These are phyloP conservation scores for Fusarium sp. DNA, from an alignment of 2,329 filamentous ascomycete genomes.

Conservation along the genomic window DNA sequence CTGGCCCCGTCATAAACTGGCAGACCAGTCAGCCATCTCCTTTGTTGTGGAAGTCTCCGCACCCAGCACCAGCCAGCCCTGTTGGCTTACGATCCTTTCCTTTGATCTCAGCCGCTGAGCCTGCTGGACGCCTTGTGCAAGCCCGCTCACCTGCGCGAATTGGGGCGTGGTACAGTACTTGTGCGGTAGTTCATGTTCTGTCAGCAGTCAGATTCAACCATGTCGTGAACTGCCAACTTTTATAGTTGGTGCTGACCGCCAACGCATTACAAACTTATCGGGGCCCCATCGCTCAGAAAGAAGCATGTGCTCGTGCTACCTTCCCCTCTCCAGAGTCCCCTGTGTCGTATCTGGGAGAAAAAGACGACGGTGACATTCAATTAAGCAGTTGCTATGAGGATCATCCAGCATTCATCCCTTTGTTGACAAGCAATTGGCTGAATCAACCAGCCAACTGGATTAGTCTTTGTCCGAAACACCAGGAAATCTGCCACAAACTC, in stretches of 20 bases:
- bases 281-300: neutral
- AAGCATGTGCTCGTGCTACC: conserved; percentile 20
- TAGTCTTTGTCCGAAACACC: conserved; percentile 40
- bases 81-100: conserved; percentile 45
- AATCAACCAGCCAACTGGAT: conserved; percentile 19
- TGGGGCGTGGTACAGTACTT: conserved; percentile 13
- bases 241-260: conserved; percentile 37
- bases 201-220: conserved; percentile 43
- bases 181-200: conserved; percentile 2
- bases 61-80: conserved; percentile 22
- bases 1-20: conserved; percentile 17
- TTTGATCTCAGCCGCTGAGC: conserved; percentile 40
- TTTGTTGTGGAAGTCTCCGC: conserved; percentile 32
- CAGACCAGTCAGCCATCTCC: conserved; percentile 26
- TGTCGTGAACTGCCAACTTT: conserved; percentile 15
- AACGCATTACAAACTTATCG: conserved; percentile 12
- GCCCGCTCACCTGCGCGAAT: conserved; percentile 35
- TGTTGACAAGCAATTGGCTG: conserved; percentile 19
- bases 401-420: conserved; percentile 27
- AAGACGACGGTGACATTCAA: conserved; percentile 25
- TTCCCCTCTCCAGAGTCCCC: neutral
- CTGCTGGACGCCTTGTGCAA: conserved; percentile 37
- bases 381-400: conserved; percentile 12
- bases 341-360: neutral
- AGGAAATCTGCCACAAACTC: conserved; percentile 32